Percentiles rank a stretch among this genome's conserved stretches.
Conservation (phyloP, 176 grass and related monocot genomes). For the Rhynchospora tenuis region DNA sequence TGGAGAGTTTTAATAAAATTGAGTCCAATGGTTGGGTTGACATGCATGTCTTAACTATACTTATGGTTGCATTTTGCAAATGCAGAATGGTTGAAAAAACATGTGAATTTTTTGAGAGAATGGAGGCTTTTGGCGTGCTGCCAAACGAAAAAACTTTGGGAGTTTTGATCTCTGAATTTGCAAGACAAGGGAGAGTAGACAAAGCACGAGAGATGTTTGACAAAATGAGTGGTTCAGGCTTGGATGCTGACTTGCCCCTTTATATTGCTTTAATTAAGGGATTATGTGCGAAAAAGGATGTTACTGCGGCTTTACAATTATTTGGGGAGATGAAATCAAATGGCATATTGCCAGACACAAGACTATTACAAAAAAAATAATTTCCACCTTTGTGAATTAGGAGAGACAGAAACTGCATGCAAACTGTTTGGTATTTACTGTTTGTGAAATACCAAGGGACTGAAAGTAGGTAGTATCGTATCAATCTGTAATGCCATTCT, state of each 20-base stretch:
- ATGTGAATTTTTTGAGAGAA: conserved; percentile 47
- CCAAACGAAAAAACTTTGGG: conserved; percentile 53
- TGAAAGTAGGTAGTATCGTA: conserved; percentile 29
- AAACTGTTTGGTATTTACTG: conserved; percentile 46
- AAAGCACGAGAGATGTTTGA: conserved; percentile 56
- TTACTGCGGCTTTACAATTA: conserved; percentile 28
- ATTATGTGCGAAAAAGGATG: conserved; percentile 42
- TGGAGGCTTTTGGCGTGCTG: conserved; percentile 42
- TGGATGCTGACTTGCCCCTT: conserved; percentile 49
- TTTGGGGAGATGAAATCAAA: conserved; percentile 64
- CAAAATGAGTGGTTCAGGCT: conserved; percentile 52
- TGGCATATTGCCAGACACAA: conserved; percentile 39
- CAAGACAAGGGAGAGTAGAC: conserved; percentile 47
- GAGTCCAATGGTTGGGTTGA: conserved; percentile 54
- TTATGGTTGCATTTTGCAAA: conserved; percentile 66
- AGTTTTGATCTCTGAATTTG: conserved; percentile 57
- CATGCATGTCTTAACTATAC: conserved; percentile 53
- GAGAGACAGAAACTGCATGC: conserved; percentile 27
- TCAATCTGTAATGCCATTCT: conserved; percentile 57
- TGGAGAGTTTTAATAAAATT: conserved; percentile 53
- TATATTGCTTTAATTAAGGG: conserved; percentile 65
- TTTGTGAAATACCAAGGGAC: conserved; percentile 30
- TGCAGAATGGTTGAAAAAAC: conserved; percentile 55
- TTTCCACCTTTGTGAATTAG: conserved; percentile 29
- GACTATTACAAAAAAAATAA: conserved; percentile 50